These are phyloP conservation scores for Aspergillus piperis DNA, from an alignment of 2,329 filamentous ascomycete genomes.

Conservation along the genomic window DNA sequence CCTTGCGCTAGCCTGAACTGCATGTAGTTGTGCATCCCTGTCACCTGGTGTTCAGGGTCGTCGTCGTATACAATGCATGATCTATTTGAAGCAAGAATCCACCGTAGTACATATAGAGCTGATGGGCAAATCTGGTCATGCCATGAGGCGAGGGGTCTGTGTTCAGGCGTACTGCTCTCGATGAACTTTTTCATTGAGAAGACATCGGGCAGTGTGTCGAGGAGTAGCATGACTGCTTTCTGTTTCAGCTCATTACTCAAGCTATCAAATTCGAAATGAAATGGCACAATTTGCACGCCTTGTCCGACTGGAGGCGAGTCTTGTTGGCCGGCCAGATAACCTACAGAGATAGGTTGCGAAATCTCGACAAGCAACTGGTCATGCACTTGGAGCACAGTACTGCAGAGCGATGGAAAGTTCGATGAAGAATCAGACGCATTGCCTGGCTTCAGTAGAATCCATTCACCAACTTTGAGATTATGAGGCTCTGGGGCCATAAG, in stretches of 20 bases:
- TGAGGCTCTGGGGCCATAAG: conserved; percentile 41
- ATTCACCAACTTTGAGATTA: conserved; percentile 52
- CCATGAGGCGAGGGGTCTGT: conserved; percentile 54
- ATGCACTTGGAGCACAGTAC: conserved; percentile 50
- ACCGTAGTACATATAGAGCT: conserved; percentile 70
- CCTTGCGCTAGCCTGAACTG: conserved; percentile 90
- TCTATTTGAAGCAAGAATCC: conserved; percentile 87
- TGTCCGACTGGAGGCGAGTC: no score
- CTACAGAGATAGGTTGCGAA: conserved; percentile 24
- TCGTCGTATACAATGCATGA: conserved; percentile 78
- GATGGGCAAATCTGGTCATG: conserved; percentile 63
- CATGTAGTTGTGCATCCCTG: conserved; percentile 66
- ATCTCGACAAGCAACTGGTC: conserved; percentile 49
- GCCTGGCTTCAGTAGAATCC: conserved; percentile 48
- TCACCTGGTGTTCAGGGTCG: conserved; percentile 54
- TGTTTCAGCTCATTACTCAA: conserved; percentile 32
- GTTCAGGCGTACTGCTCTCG: conserved; percentile 14
- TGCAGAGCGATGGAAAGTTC: conserved; percentile 39
- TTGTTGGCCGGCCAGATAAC: background rate
- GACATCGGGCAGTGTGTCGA: conserved; percentile 44
- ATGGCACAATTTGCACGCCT: conserved; percentile 29
- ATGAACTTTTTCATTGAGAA: conserved; percentile 50
- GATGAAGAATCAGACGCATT: no score
- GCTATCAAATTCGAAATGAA: conserved; percentile 45
- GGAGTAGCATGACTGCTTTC: conserved; percentile 34